Base-by-base conservation (phyloP, 1,284 basidiomycete genomes). In the Leccinum pachyderme region DNA sequence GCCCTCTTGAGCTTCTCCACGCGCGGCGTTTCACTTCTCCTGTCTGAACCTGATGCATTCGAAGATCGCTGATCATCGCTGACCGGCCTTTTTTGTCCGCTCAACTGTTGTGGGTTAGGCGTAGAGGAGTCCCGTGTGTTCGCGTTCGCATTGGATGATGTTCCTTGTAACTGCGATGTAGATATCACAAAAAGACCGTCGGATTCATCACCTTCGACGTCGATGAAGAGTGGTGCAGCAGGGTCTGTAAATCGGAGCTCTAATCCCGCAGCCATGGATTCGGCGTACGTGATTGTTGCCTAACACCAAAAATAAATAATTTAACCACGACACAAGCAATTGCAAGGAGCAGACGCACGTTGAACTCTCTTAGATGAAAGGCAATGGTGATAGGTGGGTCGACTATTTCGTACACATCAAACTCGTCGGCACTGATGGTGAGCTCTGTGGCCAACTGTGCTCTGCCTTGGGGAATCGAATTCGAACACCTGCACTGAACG, bases 351-450 rank as follows among this genome's bases (percentile, higher is more conserved):
- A 51, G 29, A 56, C 50, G 52, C 15, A 91, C 89, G 62, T 84
- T 89, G 71, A 93, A 91, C 72, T 93, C 90, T 35, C 86, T 82
- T 41, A 93, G 70, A 70, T 91, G 89, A 63, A 92, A 91, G 2
- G 82, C 83, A 51, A 93, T 79, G 2, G 81, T 83, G 43, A 81
- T 79, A 1, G 89, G 86, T 13, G 80, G 70, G 4, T 76, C 70
- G 59, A 75, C 77, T 7, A 91, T 72, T 46, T 88, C 80, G 63
- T 92, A 92, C 0, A 78, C 69, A 49, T 92, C 88, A 60, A 92
- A 92, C 63, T 91, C 89, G 39, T 88, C 87, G 1, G 80, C 79
- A 53, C 82, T 84, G 47, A 92, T 83, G 2, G 78, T 81, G 41
- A 92, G 75, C 64, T 91, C 87, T 3, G 89, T 91, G 7, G 82